phyloP scores from a whole-genome alignment of 179 eudicot species.

The Actinidia chinensis region DNA sequence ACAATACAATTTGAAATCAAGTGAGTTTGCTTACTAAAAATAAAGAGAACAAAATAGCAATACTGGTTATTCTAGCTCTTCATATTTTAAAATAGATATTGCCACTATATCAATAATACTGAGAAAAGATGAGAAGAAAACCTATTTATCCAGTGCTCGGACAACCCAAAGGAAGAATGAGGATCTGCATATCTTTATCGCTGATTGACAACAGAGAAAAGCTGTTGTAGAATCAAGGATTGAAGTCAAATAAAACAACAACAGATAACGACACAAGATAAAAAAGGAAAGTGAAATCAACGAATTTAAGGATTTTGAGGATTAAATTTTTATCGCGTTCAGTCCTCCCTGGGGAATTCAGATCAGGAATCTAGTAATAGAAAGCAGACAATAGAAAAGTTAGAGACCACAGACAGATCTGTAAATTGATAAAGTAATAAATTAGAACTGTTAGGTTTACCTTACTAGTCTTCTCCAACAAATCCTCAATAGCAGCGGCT shows the following conservation, averaged over 20 bases:
- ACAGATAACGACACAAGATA: background rate
- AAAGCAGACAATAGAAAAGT: conserved; percentile 22
- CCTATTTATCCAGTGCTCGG: conserved; percentile 77
- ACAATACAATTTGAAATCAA: background rate
- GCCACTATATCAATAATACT: background rate
- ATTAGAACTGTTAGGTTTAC: conserved; percentile 33
- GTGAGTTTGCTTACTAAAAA: background rate
- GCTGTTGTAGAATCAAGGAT: conserved; percentile 50
- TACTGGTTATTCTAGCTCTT: background rate
- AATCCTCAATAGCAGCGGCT: conserved; percentile 92
- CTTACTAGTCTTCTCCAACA: conserved; percentile 90
- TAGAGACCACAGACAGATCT: background rate
- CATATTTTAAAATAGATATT: background rate
- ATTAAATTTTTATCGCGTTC: conserved; percentile 56
- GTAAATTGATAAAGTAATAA: conserved; percentile 2
- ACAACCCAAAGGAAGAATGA: conserved; percentile 51
- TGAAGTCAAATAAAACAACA: conserved; percentile 12
- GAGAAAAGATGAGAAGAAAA: conserved; percentile 7
- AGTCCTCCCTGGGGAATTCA: conserved; percentile 47
- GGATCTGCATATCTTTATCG: conserved; percentile 51
- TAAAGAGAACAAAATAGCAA: background rate
- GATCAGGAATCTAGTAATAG: conserved; percentile 63
- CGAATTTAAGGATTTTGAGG: too few species aligned
- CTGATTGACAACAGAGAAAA: conserved; percentile 52
- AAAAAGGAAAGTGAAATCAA: conserved; percentile 20